Evolutionary conservation across 2,329 filamentous ascomycete genomes (phyloP).

Genomic region (Cercospora citrullina): DNA sequence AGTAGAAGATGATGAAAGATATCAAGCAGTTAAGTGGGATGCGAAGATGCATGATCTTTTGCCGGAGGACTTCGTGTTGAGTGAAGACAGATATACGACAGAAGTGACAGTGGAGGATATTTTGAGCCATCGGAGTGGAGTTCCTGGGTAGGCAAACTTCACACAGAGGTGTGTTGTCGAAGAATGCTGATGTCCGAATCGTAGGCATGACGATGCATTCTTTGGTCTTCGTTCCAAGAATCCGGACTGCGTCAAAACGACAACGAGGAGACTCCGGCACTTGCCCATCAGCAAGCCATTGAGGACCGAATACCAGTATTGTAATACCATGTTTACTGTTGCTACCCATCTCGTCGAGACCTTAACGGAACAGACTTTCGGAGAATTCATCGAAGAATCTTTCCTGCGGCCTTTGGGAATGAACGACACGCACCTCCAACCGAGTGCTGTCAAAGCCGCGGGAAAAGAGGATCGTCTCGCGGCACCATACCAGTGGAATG

Average conservation of each 20-base stretch:
- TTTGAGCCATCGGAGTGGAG: slow-evolving; percentile 55
- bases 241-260: slow-evolving; percentile 46
- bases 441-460: slow-evolving; percentile 23
- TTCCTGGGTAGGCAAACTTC: slow-evolving; percentile 36
- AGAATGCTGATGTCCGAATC: neutral
- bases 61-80: slow-evolving; percentile 22
- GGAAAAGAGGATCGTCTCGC: slow-evolving; percentile 46
- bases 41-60: slow-evolving; percentile 46
- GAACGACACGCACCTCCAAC: slow-evolving; percentile 45
- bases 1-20: slow-evolving; percentile 47
- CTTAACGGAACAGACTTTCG: slow-evolving; percentile 43
- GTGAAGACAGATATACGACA: slow-evolving; percentile 45
- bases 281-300: slow-evolving; percentile 49
- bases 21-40: slow-evolving; percentile 47
- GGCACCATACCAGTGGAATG: slow-evolving; percentile 23
- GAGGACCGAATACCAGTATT: slow-evolving; percentile 51
- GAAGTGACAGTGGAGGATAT: slow-evolving; percentile 58
- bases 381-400: slow-evolving; percentile 43
- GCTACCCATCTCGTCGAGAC: slow-evolving; percentile 51
- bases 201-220: slow-evolving; percentile 37
- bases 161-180: neutral
- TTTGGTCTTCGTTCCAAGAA: slow-evolving; percentile 36
- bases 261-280: slow-evolving; percentile 47
- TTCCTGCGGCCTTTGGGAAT: slow-evolving; percentile 53
- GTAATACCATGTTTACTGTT: slow-evolving; percentile 53